Evolutionary conservation across 2,329 filamentous ascomycete species (phyloP).

Genomic region (Beauveria australis): DNA sequence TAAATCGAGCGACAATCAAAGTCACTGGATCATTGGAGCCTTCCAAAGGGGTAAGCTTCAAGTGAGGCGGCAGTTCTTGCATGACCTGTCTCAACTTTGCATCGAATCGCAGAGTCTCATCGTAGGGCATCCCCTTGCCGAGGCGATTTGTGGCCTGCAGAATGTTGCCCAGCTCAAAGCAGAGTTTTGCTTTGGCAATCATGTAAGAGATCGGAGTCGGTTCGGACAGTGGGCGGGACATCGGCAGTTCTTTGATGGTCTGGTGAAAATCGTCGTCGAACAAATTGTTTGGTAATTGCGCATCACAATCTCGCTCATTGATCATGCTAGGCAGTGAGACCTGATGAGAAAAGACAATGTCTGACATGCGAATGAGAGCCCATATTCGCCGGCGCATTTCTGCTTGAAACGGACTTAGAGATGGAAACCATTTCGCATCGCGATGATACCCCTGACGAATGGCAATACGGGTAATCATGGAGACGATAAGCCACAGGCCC

Average conservation of each 20-base stretch:
- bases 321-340: conserved; percentile 61
- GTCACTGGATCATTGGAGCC: conserved; percentile 74
- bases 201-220: conserved; percentile 72
- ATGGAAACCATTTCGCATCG: conserved; percentile 66
- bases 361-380: conserved; percentile 64
- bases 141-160: conserved; percentile 55
- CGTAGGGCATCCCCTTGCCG: conserved; percentile 49
- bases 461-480: conserved; percentile 47
- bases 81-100: conserved; percentile 51
- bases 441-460: conserved; percentile 71
- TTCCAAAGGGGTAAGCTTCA: conserved; percentile 67
- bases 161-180: conserved; percentile 62
- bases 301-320: conserved; percentile 65
- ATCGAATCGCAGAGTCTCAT: conserved; percentile 57
- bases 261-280: conserved; percentile 75
- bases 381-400: conserved; percentile 65
- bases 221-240: conserved; percentile 58
- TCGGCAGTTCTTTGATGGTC: conserved; percentile 58
- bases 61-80: conserved; percentile 67
- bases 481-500: conserved; percentile 52
- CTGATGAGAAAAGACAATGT: conserved; percentile 72
- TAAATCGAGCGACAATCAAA: conserved; percentile 77
- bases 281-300: conserved; percentile 66
- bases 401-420: conserved; percentile 63
- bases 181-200: conserved; percentile 63